These are phyloP conservation scores for Aegilops longissima DNA, from an alignment of 176 grass and related monocot genomes.

Conservation along the genomic window DNA sequence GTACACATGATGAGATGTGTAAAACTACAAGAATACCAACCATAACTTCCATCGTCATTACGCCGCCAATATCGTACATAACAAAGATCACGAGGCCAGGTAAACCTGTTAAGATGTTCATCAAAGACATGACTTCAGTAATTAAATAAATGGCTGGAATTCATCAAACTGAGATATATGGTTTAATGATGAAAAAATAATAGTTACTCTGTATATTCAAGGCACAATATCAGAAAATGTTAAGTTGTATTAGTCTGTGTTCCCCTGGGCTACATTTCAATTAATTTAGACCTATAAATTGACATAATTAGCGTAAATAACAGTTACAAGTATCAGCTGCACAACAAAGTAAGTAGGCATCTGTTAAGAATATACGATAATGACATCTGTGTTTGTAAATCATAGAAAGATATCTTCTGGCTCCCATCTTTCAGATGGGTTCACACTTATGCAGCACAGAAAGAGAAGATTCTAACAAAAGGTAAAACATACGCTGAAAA, in stretches of 20 bases:
- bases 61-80: slow-evolving; percentile 99
- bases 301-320: not conserved
- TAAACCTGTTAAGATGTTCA: slow-evolving; percentile 57
- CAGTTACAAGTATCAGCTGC: slow-evolving; percentile 1
- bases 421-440: slow-evolving; percentile 6
- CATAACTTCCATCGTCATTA: slow-evolving; percentile 99
- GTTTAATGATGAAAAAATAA: slow-evolving; percentile 32
- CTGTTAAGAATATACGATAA: slow-evolving; percentile 8
- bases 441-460: not conserved
- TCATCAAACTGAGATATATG: not conserved
- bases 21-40: slow-evolving; percentile 52
- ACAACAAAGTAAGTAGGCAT: slow-evolving; percentile 11
- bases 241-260: slow-evolving; percentile 8
- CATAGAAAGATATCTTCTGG: not conserved
- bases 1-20: slow-evolving; percentile 14
- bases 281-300: not conserved
- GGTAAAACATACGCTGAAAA: slow-evolving; percentile 71
- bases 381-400: not conserved
- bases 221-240: not conserved
- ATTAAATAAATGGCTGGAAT: slow-evolving; percentile 19
- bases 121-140: slow-evolving; percentile 3
- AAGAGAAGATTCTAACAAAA: slow-evolving; percentile 24
- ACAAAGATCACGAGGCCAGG: slow-evolving; percentile 95
- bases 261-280: not conserved
- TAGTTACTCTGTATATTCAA: slow-evolving; percentile 18